phyloP scores from a whole-genome alignment of 257 asterid genomes.

The Cordia subcordata region DNA sequence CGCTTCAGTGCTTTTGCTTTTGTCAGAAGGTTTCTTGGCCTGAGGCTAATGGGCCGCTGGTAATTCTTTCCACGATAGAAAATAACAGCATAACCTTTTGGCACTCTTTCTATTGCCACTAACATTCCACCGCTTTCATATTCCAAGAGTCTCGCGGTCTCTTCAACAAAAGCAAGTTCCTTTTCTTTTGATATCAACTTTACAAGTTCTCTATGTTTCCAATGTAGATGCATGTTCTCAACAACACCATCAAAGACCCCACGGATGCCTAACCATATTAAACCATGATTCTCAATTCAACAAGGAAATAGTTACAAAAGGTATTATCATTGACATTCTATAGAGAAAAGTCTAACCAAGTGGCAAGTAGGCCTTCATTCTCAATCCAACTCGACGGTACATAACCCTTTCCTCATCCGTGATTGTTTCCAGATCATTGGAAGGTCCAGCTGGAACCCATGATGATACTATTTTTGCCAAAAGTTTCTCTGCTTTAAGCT shows the following conservation, averaged over 20 bases:
- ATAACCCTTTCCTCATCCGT: conserved; percentile 93
- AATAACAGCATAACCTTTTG: conserved; percentile 79
- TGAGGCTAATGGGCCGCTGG: conserved; percentile 65
- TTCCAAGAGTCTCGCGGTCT: conserved; percentile 90
- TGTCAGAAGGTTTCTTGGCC: conserved; percentile 97
- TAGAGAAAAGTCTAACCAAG: conserved; percentile 59
- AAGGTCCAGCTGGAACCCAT: conserved; percentile 85
- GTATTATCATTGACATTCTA: conserved; percentile 1
- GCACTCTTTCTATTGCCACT: conserved; percentile 79
- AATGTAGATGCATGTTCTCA: conserved; percentile 97
- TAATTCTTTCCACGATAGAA: conserved; percentile 97
- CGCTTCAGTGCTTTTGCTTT: conserved; percentile 98
- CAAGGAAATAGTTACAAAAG: neutral
- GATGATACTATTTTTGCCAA: conserved; percentile 78
- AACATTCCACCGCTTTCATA: conserved; percentile 95
- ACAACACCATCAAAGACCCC: conserved; percentile 98
- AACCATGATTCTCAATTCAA: conserved; percentile 4
- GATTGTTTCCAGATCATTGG: conserved; percentile 93
- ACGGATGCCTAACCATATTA: conserved; percentile 63
- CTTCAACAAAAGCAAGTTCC: conserved; percentile 75
- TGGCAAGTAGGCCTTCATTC: conserved; percentile 91
- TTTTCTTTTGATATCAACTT: conserved; percentile 92
- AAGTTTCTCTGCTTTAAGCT: conserved; percentile 83
- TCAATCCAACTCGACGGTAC: conserved; percentile 83
- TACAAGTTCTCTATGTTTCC: conserved; percentile 98